These are phyloP conservation scores for Podospora comata DNA, from an alignment of 495 filamentous ascomycete species.

Conservation along the genomic window DNA sequence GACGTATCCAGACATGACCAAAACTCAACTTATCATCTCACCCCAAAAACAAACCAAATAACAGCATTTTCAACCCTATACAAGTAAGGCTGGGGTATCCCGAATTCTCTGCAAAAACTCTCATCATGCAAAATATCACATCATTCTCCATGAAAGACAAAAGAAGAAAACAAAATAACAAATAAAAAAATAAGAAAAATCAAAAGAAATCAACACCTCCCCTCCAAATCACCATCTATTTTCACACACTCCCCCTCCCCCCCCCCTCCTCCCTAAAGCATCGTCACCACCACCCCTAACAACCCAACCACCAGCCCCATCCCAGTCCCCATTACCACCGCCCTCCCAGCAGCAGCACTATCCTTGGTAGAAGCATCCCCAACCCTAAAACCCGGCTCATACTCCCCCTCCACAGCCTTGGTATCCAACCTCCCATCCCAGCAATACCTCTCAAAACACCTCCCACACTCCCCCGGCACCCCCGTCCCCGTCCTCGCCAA, in stretches of 20 bases:
- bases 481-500: slow-evolving; percentile 61
- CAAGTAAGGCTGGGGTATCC: background rate
- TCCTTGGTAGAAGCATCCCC: slow-evolving; percentile 17
- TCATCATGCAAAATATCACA: background rate
- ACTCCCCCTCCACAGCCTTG: slow-evolving; percentile 30
- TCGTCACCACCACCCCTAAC: slow-evolving; percentile 6
- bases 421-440: slow-evolving; percentile 71
- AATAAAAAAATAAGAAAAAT: background rate
- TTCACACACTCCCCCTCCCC: background rate
- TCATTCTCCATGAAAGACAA: background rate
- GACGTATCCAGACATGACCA: too few relatives aligned
- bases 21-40: too few relatives aligned
- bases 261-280: background rate
- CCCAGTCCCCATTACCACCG: slow-evolving; percentile 6
- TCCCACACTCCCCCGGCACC: slow-evolving; percentile 63
- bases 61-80: too few relatives aligned
- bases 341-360: slow-evolving; percentile 1
- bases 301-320: slow-evolving; percentile 15
- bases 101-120: background rate
- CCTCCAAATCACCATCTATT: background rate
- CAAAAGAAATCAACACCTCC: slow-evolving; percentile 8
- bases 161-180: background rate
- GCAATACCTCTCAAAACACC: slow-evolving; percentile 81
- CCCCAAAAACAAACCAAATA: too few relatives aligned
- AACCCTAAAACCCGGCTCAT: slow-evolving; percentile 35